Conservation (phyloP, 148 eudicot species). For the Rheum nobile region DNA sequence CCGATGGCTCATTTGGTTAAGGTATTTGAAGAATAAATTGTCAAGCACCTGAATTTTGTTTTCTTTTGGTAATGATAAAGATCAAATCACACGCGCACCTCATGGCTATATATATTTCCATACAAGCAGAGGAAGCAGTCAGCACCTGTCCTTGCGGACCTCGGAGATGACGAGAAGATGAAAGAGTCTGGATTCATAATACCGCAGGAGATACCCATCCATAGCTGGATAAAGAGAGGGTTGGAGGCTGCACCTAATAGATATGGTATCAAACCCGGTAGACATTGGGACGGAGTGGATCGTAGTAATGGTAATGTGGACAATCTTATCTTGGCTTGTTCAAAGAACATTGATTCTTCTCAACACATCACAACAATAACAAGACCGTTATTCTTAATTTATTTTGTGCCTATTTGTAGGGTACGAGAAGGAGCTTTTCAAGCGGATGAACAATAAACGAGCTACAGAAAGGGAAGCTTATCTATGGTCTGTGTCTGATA, state of each 20-base stretch:
- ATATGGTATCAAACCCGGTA: slow-evolving; percentile 83
- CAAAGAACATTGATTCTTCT: not conserved
- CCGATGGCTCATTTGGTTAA: slow-evolving; percentile 99
- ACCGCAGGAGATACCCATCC: slow-evolving; percentile 73
- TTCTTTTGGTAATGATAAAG: not conserved
- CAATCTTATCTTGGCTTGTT: not conserved
- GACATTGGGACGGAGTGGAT: slow-evolving; percentile 99
- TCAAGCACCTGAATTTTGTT: not conserved
- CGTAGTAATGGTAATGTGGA: slow-evolving; percentile 73
- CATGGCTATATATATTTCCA: not conserved
- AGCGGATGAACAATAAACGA: slow-evolving; percentile 60
- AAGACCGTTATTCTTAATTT: not conserved
- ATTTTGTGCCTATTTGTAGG: slow-evolving; percentile 26
- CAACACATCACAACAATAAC: not conserved
- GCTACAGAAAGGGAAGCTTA: slow-evolving; percentile 93
- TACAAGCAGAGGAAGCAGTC: slow-evolving; percentile 22
- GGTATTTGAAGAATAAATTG: slow-evolving; percentile 22
- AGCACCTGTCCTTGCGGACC: slow-evolving; percentile 37
- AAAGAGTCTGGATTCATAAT: slow-evolving; percentile 82
- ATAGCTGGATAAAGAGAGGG: slow-evolving; percentile 77
- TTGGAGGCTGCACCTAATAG: slow-evolving; percentile 75
- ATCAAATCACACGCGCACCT: not conserved
- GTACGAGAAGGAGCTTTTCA: slow-evolving; percentile 64
- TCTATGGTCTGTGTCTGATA: slow-evolving; percentile 90
- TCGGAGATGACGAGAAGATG: slow-evolving; percentile 73